Evolutionary conservation across 495 filamentous ascomycete genomes (phyloP), one percentile per base, ranked within the genome.

Genomic region (Delitschia confertaspora): DNA sequence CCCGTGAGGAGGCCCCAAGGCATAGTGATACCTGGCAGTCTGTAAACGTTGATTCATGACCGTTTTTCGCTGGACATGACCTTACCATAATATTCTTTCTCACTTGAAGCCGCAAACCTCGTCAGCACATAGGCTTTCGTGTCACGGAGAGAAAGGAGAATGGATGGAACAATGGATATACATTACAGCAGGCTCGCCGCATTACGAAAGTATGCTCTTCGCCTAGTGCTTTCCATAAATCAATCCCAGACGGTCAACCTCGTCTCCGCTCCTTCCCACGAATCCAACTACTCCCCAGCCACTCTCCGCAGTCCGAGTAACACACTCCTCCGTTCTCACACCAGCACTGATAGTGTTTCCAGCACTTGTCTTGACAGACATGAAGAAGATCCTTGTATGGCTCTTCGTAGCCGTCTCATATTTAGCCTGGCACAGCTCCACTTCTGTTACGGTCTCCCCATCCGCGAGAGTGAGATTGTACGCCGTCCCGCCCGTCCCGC

Each of bases 201-300:
- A n/a, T n/a, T n/a, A n/a, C n/a, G n/a, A n/a, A n/a, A n/a, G n/a
- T n/a, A n/a, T n/a, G n/a, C n/a, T n/a, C n/a, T n/a, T n/a, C n/a
- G n/a, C n/a, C n/a, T n/a, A n/a, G n/a, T n/a, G n/a, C 17, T 43
- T 49, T 6, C 58, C 65, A 55, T 66, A 80, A 27, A 79, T 60
- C 53, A 81, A 72, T 5, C 65, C 76, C 27, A 80, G 46, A 53
- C 71, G 67, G 59, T 80, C 76, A 33, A 82, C 49, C 60, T 79
- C 74, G 47, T 74, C 69, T 1, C 74, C 78, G 51, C 45, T 60
- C 50, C 72, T 66, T n/a, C 75, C 74, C 42, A 71, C 58, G 43
- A 73, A 78, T 4, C 75, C 76, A 8, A 73, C 69, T 57, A 79
- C 70, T 16, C 63, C 66, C 68, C 69, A 78, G 2, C 73, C 75